phyloP scores from a whole-genome alignment of 208 protist species.

The Zelonia costaricensis region DNA sequence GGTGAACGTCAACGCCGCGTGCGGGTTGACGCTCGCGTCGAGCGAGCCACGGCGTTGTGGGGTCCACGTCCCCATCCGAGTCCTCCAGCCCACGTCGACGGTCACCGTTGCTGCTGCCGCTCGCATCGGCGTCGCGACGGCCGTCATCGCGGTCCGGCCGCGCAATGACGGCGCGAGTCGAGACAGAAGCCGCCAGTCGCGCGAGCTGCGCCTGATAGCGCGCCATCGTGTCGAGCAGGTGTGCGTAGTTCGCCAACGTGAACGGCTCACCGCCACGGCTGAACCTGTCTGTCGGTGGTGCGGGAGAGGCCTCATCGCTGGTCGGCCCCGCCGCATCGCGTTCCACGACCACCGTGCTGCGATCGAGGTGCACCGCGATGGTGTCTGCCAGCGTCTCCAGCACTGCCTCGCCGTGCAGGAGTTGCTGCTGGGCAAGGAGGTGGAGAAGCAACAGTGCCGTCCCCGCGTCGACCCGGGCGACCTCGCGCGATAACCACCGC shows the following conservation, averaged over 20 bases:
- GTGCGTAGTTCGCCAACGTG: slow-evolving; percentile 12
- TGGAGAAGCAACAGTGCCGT: slow-evolving; percentile 51
- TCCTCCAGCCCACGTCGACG: too few species aligned
- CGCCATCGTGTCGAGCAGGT: slow-evolving; percentile 56
- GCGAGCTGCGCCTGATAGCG: slow-evolving; percentile 39
- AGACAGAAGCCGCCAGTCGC: not conserved
- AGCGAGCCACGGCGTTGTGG: too few species aligned
- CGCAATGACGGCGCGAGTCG: not conserved
- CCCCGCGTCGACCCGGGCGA: slow-evolving; percentile 25
- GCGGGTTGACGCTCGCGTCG: too few species aligned
- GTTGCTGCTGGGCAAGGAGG: slow-evolving; percentile 57
- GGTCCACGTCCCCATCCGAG: too few species aligned
- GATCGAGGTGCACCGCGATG: slow-evolving; percentile 29
- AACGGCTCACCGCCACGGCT: slow-evolving; percentile 2
- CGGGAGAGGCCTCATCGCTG: too few species aligned
- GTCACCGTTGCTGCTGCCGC: too few species aligned
- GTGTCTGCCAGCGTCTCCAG: slow-evolving; percentile 72
- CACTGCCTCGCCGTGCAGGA: slow-evolving; percentile 40
- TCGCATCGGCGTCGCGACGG: not conserved
- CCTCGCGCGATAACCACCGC: slow-evolving; percentile 44
- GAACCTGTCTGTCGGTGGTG: not conserved
- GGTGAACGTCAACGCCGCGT: too few species aligned
- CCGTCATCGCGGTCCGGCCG: not conserved
- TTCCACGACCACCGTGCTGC: not conserved
- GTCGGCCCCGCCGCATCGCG: not conserved